A percentile compares a stretch with the other conserved stretches of the same genome.
phyloP scores from a whole-genome alignment of 768 basidiomycete genomes.

The Russula earlei region DNA sequence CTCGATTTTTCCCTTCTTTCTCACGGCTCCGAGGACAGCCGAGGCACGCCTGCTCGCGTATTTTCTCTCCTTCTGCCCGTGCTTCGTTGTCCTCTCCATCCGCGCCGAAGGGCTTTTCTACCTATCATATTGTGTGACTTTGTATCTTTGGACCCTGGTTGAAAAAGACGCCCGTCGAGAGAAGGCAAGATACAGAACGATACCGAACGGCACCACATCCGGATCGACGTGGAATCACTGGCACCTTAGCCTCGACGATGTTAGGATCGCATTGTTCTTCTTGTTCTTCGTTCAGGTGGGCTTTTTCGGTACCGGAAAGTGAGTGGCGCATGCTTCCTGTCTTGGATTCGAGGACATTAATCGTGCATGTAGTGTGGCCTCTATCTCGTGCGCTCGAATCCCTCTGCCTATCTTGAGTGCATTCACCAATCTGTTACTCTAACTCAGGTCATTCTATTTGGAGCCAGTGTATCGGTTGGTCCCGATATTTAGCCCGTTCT shows the following conservation, averaged over 20 bases:
- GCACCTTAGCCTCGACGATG: constrained; percentile 37
- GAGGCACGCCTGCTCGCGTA: constrained; percentile 47
- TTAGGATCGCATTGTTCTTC: constrained; percentile 72
- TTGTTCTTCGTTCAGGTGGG: constrained; percentile 81
- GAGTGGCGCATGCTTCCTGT: constrained; percentile 25
- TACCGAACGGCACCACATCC: neutral
- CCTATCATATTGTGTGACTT: constrained; percentile 50
- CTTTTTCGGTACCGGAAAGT: constrained; percentile 83
- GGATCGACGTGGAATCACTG: constrained; percentile 19
- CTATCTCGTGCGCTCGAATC: constrained; percentile 12
- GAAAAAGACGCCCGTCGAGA: constrained; percentile 34
- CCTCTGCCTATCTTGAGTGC: neutral
- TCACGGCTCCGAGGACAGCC: constrained; percentile 36
- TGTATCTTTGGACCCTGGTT: constrained; percentile 59
- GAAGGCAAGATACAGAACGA: neutral
- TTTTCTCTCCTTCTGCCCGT: constrained; percentile 64
- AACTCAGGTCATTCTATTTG: constrained; percentile 85
- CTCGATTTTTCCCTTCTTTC: constrained; percentile 43
- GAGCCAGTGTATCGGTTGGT: constrained; percentile 83
- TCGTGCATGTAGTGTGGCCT: constrained; percentile 19
- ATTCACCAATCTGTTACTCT: constrained; percentile 31
- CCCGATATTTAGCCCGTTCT: constrained; percentile 77
- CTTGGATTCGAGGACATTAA: neutral
- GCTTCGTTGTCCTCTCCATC: constrained; percentile 74
- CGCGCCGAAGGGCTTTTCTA: constrained; percentile 78